Evolutionary conservation across 2,329 filamentous ascomycete genomes (phyloP), one percentile per base, ranked within the genome.

Genomic region (Tolypocladium amazonense): DNA sequence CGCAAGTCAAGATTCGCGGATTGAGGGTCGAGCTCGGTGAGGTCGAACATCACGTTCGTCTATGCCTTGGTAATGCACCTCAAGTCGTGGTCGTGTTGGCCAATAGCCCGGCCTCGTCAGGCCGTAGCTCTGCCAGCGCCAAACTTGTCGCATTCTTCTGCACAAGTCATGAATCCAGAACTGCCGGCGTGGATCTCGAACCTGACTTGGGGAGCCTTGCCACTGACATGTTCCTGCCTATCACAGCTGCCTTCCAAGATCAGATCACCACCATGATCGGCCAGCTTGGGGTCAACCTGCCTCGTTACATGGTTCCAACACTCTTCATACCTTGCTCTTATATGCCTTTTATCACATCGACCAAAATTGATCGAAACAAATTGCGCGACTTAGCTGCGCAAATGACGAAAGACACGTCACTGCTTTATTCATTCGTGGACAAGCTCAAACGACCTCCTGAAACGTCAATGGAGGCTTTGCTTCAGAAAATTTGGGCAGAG

Each of bases 1-100:
- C 39, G 2, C 58, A 59, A 20, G 62, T 67, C 39, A 68, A 68
- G 57, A 62, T 67, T 5, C 60, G 64, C 25, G 65, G 65, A 2
- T 54, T 60, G 33, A 61, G 65, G 3, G 57, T 67, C 37, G 65
- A 66, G 56, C 56, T 64, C 30, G 62, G 61, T 23, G 63, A 66
- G 37, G 59, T 66, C 18, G 64, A 66, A 58, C 41, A 63, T 15
- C 39, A 37, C 15, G 41, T 62, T 14, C 35, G 57, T 14, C 23
- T 54, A 2, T 38, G n/a, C 6, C 56, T 58, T 3, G 50, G 38
- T 14, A 33, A 41, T 35, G 38, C 50, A 15, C 38, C 38, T 3
- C 50, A 55, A 20, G 57, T 55, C 8, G 57, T 45, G 3, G 55
- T 56, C 2, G 38, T 56, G 12, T 30, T 56, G 38, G 35, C 25